phyloP scores from a whole-genome alignment of 2,329 filamentous ascomycete species.

The Gyromitra esculenta region DNA sequence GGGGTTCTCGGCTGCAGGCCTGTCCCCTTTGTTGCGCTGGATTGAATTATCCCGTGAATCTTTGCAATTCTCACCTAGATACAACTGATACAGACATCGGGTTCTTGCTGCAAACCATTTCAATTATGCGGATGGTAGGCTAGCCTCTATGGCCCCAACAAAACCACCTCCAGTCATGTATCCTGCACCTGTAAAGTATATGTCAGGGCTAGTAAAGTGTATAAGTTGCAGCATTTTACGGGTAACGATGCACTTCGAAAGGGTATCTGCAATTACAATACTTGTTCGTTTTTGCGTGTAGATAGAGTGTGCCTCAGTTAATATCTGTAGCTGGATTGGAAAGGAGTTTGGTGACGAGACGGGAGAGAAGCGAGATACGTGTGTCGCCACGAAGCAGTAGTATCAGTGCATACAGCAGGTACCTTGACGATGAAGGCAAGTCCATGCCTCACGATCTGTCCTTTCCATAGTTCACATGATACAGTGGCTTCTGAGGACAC shows the following conservation, averaged over 20 bases:
- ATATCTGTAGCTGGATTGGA: constrained; percentile 50
- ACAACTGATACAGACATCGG: constrained; percentile 39
- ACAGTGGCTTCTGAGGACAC: constrained; percentile 31
- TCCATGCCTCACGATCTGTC: constrained; percentile 51
- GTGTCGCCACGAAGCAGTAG: constrained; percentile 49
- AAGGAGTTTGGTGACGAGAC: constrained; percentile 47
- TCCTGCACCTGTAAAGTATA: constrained; percentile 24
- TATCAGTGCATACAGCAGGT: constrained; percentile 42
- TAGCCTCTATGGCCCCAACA: constrained; percentile 44
- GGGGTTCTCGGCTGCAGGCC: constrained; percentile 28
- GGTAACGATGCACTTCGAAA: constrained; percentile 35
- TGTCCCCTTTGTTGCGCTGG: constrained; percentile 35
- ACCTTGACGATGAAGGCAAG: constrained; percentile 48
- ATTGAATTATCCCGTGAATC: constrained; percentile 28
- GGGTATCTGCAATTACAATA: constrained; percentile 21
- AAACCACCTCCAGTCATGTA: constrained; percentile 36
- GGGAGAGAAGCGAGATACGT: constrained; percentile 51
- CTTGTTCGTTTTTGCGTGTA: constrained; percentile 33
- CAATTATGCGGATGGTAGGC: constrained; percentile 38
- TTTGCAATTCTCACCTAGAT: constrained; percentile 27
- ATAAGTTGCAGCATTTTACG: constrained; percentile 27
- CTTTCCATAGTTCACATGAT: constrained; percentile 51
- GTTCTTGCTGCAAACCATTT: constrained; percentile 32
- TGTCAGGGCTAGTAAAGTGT: constrained; percentile 34
- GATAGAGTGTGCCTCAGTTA: constrained; percentile 42